Conservation (phyloP, 2,329 filamentous ascomycete genomes). For the Magnaporthiopsis rhizophila region DNA sequence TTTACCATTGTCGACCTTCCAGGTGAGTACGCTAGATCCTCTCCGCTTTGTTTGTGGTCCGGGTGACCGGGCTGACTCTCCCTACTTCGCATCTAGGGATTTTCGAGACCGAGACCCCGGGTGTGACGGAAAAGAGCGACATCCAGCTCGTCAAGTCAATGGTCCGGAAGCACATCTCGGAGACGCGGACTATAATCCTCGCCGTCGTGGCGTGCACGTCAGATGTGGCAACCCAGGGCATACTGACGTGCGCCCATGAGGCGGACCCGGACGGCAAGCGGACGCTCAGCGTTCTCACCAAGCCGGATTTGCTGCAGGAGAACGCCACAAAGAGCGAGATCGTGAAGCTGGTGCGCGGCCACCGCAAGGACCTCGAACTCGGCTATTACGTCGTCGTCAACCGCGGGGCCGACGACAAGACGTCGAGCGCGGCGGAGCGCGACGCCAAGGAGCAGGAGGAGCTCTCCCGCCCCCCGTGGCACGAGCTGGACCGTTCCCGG, state of each 20-base stretch:
- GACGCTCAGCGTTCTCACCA: constrained; percentile 44
- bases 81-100: background rate
- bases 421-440: constrained; percentile 23
- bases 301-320: constrained; percentile 46
- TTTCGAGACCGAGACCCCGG: constrained; percentile 12
- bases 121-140: constrained; percentile 33
- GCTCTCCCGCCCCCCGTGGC: constrained; percentile 29
- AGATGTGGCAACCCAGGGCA: constrained; percentile 28
- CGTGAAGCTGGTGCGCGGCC: constrained; percentile 31
- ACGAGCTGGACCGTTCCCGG: background rate
- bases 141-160: constrained; percentile 36
- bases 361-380: constrained; percentile 30
- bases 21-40: constrained; percentile 19
- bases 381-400: constrained; percentile 42
- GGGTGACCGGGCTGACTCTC: too few species aligned
- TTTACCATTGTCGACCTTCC: constrained; percentile 44
- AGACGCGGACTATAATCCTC: constrained; percentile 38
- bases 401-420: constrained; percentile 31
- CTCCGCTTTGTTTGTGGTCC: too few species aligned
- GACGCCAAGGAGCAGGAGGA: constrained; percentile 26
- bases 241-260: constrained; percentile 26
- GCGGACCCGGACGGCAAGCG: constrained; percentile 30
- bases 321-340: constrained; percentile 26
- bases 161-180: constrained; percentile 36
- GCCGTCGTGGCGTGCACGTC: constrained; percentile 30